Evolutionary conservation across 2,329 filamentous ascomycete genomes (phyloP).

Genomic region (Diaporthe australafricana): DNA sequence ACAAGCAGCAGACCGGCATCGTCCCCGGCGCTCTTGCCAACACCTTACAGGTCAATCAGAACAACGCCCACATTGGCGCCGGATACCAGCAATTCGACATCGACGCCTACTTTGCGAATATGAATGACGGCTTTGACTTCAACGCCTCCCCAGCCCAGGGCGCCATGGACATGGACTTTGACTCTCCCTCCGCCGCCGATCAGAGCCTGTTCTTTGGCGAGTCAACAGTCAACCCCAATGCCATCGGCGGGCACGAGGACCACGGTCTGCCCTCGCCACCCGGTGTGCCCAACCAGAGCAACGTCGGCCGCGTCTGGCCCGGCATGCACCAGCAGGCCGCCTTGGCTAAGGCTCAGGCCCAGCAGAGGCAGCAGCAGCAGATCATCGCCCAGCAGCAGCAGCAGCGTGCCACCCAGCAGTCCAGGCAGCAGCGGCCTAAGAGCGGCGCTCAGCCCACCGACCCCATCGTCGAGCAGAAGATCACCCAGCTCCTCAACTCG

Average conservation of each 20-base stretch:
- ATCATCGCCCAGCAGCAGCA: constrained; percentile 70
- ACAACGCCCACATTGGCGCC: constrained; percentile 60
- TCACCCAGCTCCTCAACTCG: constrained; percentile 90
- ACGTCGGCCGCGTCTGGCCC: constrained; percentile 83
- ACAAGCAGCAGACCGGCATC: constrained; percentile 95
- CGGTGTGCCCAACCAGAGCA: constrained; percentile 59
- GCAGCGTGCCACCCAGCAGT: constrained; percentile 54
- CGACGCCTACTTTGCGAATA: constrained; percentile 62
- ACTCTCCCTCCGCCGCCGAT: constrained; percentile 65
- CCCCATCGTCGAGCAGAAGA: constrained; percentile 88
- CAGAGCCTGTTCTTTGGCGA: constrained; percentile 72
- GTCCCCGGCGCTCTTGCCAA: constrained; percentile 85
- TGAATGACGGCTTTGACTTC: constrained; percentile 79
- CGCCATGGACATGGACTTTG: constrained; percentile 76
- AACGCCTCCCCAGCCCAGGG: constrained; percentile 73
- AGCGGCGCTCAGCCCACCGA: constrained; percentile 69
- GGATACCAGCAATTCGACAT: constrained; percentile 63
- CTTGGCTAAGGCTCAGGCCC: constrained; percentile 77
- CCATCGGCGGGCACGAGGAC: constrained; percentile 73
- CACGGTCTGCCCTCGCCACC: constrained; percentile 57
- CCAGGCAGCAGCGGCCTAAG: constrained; percentile 56
- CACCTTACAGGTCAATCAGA: constrained; percentile 81
- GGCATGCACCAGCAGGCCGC: constrained; percentile 94
- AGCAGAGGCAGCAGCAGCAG: constrained; percentile 75
- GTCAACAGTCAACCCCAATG: constrained; percentile 76